Percentiles rank a stretch among this genome's conserved stretches.
Conservation (phyloP, 352 stramenopile genomes). For the Pythium utonaiense region DNA sequence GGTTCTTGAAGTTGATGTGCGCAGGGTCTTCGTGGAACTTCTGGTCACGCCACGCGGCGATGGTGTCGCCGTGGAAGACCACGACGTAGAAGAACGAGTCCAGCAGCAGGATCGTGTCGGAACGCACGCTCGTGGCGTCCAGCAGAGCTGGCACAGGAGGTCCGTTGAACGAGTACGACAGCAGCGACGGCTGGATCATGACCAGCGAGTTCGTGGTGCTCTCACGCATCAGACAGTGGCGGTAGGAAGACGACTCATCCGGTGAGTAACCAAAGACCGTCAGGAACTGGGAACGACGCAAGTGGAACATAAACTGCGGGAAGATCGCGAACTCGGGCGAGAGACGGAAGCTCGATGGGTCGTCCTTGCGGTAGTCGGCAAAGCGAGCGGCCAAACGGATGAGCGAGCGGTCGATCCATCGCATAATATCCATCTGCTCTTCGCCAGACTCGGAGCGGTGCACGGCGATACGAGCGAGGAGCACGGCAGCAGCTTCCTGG, state of each 20-base stretch:
- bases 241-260: slow-evolving; percentile 98
- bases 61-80: slow-evolving; percentile 99
- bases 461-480: slow-evolving; percentile 91
- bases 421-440: slow-evolving; percentile 87
- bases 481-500: slow-evolving; percentile 97
- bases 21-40: slow-evolving; percentile 93
- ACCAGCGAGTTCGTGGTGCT: slow-evolving; percentile 98
- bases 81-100: slow-evolving; percentile 99
- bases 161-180: slow-evolving; percentile 97
- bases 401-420: slow-evolving; percentile 94
- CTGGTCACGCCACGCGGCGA: slow-evolving; percentile 97
- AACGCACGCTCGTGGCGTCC: slow-evolving; percentile 90
- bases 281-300: slow-evolving; percentile 98
- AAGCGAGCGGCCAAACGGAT: slow-evolving; percentile 99
- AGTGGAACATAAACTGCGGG: slow-evolving; percentile 99
- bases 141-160: slow-evolving; percentile 88
- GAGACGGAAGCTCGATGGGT: slow-evolving; percentile 96
- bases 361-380: slow-evolving; percentile 97
- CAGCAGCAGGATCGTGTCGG: slow-evolving; percentile 98
- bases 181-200: slow-evolving; percentile 99
- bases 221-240: slow-evolving; percentile 93
- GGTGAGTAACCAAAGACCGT: slow-evolving; percentile 99
- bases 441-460: slow-evolving; percentile 83
- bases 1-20: slow-evolving; percentile 98
- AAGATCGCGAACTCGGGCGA: slow-evolving; percentile 98